Base-by-base conservation (phyloP, 2,329 filamentous ascomycete species). In the Fusarium longipes region DNA sequence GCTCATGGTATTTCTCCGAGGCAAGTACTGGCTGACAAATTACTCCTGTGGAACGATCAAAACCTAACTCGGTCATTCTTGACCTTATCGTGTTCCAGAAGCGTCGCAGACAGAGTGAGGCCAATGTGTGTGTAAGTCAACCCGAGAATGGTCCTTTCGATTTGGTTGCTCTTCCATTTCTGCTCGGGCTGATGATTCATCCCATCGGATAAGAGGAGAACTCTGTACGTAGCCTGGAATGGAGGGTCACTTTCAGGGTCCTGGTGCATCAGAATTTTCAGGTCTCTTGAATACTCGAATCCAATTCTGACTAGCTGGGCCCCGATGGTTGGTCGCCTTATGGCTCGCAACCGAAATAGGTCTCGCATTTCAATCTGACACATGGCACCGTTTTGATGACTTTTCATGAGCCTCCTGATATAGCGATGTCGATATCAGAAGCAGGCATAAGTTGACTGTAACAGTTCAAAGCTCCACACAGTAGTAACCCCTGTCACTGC, bases 201-300 rank as follows among this genome's bases (percentile, higher is more conserved):
- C 45, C 45, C 17, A 25, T 54, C 27, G 32, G 10, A 18, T 39
- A 30, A 51, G 48, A 45, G 33, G 29, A 33, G 24, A 36, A 24
- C n/a, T n/a, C n/a, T n/a, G 40, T 49, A 49, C 22, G 45, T 49
- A 49, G 45, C 12, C 30, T 35, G 45, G 30, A 42, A 51, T 51
- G 58, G 38, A 63, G 51, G 50, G 47, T 50, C 45, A 32, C 63
- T 49, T 59, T 68, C 60, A 65, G 55, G 65, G 65, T 68, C 62
- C 39, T 42, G 51, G 57, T 61, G 22, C 22, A 40, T 49, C 36
- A 65, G 60, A 62, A 51, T 38, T 68, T 67, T 53, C 57, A 48
- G 27, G 57, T 43, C 40, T 55, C 32, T 20, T 49, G 17, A 9
- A 10, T 22, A 25, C 32, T 48, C 45, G n/a, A 33, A 36, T 52